Evolutionary conservation across 2,329 filamentous ascomycete species (phyloP), one percentile per base, ranked within the genome.

Genomic region (Harringtonia lauricola): DNA sequence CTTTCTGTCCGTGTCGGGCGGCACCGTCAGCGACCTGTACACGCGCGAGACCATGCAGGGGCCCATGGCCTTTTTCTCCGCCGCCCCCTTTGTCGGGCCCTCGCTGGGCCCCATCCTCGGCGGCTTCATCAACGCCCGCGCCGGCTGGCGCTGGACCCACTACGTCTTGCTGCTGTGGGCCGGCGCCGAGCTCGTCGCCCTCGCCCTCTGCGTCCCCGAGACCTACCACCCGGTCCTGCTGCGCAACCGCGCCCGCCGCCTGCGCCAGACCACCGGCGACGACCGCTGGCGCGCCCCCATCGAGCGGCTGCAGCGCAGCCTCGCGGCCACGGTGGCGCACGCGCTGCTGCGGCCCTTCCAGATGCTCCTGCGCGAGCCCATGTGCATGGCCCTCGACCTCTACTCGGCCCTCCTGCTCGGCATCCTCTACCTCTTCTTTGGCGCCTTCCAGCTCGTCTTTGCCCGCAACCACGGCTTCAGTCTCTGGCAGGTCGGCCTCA

Each of bases 401-500:
- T 84, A 89, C 53, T 86, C 85, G 1, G 86, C 87, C 33, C 76
- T 95, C 43, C 67, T 95, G n/a, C 70, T 95, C 8, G 89, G 88
- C 6, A 83, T 94, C 36, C 65, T 95, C 3, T 95, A 95, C 58
- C 76, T 95, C 33, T 94, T 94, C 67, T 94, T 94, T 59, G 87
- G 87, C 18, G 87, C 88, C 0, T 94, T 95, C 55, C 76, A 83
- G 6, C 66, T 94, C 36, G 79, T 95, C 15, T 95, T 95, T 56
- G 60, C 70, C 22, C 74, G 71, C 36, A 79, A 83, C 38, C 83
- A 94, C 58, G 79, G 75, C 18, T 88, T 95, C 65, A 78, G 76
- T 42, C 66, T 87, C 12, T 92, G 83, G 70, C 83, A 94, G 61
- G 70, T 76, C 12, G 89, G 88, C n/a, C 64, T 92, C 45, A 73